These are phyloP conservation scores for Laguncularia racemosa DNA, from an alignment of 345 rosid species.

Conservation along the genomic window DNA sequence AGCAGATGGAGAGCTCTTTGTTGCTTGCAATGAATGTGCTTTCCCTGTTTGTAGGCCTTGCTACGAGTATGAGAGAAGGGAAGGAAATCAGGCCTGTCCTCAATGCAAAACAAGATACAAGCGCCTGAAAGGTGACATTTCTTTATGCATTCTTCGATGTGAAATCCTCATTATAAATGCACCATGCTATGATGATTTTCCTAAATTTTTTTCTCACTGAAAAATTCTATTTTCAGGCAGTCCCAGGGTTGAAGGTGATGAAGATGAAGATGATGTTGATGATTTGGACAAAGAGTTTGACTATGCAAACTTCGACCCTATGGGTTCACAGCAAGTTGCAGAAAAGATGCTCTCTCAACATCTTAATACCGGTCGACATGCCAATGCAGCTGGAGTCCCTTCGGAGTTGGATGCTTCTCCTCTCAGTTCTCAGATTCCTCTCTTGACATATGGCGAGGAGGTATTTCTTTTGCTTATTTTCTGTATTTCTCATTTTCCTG, in stretches of 20 bases:
- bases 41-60: conserved; percentile 97
- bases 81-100: conserved; percentile 95
- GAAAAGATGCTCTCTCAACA: conserved; percentile 37
- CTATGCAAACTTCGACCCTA: conserved; percentile 41
- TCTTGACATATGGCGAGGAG: conserved; percentile 86
- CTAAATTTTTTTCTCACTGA: neutral
- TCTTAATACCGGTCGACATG: conserved; percentile 36
- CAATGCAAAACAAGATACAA: conserved; percentile 92
- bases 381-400: conserved; percentile 29
- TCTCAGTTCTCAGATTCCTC: conserved; percentile 66
- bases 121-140: conserved; percentile 70
- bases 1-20: conserved; percentile 65
- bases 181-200: neutral
- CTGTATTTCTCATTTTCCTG: neutral
- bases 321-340: conserved; percentile 48
- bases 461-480: conserved; percentile 22
- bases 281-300: conserved; percentile 90
- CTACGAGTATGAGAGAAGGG: conserved; percentile 92
- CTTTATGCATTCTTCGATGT: conserved; percentile 1
- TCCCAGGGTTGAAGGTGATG: conserved; percentile 94
- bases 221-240: conserved; percentile 45
- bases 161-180: too few relatives aligned
- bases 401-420: conserved; percentile 69
- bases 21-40: conserved; percentile 98
- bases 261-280: conserved; percentile 89